phyloP scores from a whole-genome alignment of 345 rosid genomes.

The Carallia brachiata region DNA sequence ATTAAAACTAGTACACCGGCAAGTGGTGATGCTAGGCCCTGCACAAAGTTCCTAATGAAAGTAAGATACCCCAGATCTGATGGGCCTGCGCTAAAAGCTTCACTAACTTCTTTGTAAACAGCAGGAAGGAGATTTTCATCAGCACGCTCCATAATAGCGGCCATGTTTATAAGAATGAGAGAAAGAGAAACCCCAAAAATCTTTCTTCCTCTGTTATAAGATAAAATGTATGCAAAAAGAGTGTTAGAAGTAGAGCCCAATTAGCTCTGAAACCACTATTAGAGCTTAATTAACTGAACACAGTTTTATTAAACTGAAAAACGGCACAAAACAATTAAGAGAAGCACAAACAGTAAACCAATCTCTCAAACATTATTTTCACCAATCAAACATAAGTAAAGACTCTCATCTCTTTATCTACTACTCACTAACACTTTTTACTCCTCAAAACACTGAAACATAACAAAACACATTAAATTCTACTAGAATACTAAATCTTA shows the following conservation, averaged over 20 bases:
- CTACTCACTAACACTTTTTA: no score
- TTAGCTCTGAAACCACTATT: no score
- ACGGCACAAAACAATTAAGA: no score
- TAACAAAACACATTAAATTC: no score
- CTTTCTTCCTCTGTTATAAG: conserved; percentile 63
- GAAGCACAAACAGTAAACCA: no score
- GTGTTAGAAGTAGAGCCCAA: neutral
- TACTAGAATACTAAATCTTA: no score
- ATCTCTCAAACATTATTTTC: no score
- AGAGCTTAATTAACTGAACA: no score
- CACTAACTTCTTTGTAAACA: conserved; percentile 97
- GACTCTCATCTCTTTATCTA: no score
- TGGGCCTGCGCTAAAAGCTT: conserved; percentile 90
- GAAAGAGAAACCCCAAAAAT: conserved; percentile 83
- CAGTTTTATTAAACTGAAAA: no score
- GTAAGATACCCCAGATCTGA: conserved; percentile 94
- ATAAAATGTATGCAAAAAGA: conserved; percentile 15
- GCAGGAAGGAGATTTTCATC: conserved; percentile 94
- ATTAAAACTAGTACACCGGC: conserved; percentile 83
- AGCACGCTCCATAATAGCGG: conserved; percentile 93
- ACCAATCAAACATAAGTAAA: no score
- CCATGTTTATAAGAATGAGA: conserved; percentile 79
- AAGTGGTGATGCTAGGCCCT: conserved; percentile 80
- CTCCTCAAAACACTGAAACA: no score
- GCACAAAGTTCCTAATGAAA: conserved; percentile 91